These are phyloP conservation scores for Leucocoprinus sp. DNA, from an alignment of 768 basidiomycete species.

Conservation along the genomic window DNA sequence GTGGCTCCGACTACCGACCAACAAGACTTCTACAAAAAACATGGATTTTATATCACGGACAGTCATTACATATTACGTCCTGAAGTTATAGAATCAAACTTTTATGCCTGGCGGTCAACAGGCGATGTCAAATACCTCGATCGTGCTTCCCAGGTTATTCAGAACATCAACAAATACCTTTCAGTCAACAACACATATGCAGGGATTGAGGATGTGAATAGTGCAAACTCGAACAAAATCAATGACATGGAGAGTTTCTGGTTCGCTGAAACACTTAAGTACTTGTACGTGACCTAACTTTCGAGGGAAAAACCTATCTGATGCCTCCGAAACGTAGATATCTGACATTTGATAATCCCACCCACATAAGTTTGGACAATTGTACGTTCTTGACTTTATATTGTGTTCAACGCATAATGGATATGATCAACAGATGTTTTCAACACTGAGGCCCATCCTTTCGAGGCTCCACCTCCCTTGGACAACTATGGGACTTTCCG, in stretches of 20 bases:
- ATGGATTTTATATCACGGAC: constrained; percentile 50
- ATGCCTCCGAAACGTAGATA: too few species aligned
- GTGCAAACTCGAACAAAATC: constrained; percentile 25
- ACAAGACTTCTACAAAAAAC: constrained; percentile 42
- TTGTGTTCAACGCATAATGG: neutral
- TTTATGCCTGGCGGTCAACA: constrained; percentile 70
- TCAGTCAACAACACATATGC: constrained; percentile 27
- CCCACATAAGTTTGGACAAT: constrained; percentile 55
- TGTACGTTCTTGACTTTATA: constrained; percentile 32
- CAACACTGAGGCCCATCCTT: constrained; percentile 69
- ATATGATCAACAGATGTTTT: constrained; percentile 29
- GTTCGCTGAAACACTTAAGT: constrained; percentile 74
- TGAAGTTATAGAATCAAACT: constrained; percentile 75
- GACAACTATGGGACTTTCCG: constrained; percentile 22
- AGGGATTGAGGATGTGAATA: constrained; percentile 50
- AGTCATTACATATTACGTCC: constrained; percentile 58
- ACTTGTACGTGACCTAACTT: constrained; percentile 36
- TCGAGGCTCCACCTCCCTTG: constrained; percentile 44
- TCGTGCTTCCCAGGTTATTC: constrained; percentile 49
- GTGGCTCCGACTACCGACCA: constrained; percentile 27
- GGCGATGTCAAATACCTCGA: constrained; percentile 63
- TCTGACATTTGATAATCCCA: constrained; percentile 67
- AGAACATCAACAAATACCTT: constrained; percentile 52
- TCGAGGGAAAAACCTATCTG: too few species aligned
- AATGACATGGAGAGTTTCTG: constrained; percentile 62